A percentile compares a stretch with the other conserved stretches of the same genome.
Conservation (phyloP, 495 filamentous ascomycete genomes). For the Penicillium alfredii region DNA sequence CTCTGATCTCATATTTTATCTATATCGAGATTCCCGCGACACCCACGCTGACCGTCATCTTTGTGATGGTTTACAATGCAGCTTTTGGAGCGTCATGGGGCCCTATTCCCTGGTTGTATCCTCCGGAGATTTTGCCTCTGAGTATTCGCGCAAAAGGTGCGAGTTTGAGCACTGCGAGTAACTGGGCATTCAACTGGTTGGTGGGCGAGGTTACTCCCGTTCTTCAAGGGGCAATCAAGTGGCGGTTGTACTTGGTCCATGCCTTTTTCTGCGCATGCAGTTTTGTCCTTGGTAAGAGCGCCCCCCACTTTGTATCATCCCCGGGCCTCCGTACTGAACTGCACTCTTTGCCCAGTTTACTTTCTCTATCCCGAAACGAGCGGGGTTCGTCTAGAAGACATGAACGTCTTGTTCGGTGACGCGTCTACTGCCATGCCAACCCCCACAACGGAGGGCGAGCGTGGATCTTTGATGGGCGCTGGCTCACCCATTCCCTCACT, state of each 20-base stretch:
- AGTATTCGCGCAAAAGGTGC: slow-evolving; percentile 98
- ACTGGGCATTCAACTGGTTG: slow-evolving; percentile 98
- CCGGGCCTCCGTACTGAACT: slow-evolving; percentile 3
- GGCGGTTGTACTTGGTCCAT: slow-evolving; percentile 90
- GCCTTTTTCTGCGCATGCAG: slow-evolving; percentile 96
- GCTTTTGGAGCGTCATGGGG: slow-evolving; percentile 99
- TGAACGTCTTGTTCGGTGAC: slow-evolving; percentile 88
- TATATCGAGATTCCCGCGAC: slow-evolving; percentile 75
- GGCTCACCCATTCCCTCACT: slow-evolving; percentile 74
- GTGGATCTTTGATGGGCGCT: slow-evolving; percentile 63
- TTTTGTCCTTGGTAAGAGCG: slow-evolving; percentile 85
- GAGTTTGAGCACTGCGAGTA: slow-evolving; percentile 90
- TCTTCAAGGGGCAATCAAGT: slow-evolving; percentile 81
- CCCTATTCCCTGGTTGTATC: slow-evolving; percentile 96
- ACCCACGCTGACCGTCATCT: slow-evolving; percentile 77
- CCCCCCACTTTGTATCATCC: background rate
- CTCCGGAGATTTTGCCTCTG: slow-evolving; percentile 91
- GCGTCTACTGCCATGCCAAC: slow-evolving; percentile 73
- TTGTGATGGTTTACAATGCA: slow-evolving; percentile 98
- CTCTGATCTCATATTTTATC: slow-evolving; percentile 90
- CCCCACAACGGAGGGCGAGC: slow-evolving; percentile 62
- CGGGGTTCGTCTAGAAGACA: slow-evolving; percentile 91
- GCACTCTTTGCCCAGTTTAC: slow-evolving; percentile 59
- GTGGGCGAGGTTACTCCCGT: slow-evolving; percentile 93
- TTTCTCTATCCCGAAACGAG: slow-evolving; percentile 97